These are phyloP conservation scores for Ophiostoma montium DNA, from an alignment of 2,329 filamentous ascomycete genomes.

Conservation along the genomic window DNA sequence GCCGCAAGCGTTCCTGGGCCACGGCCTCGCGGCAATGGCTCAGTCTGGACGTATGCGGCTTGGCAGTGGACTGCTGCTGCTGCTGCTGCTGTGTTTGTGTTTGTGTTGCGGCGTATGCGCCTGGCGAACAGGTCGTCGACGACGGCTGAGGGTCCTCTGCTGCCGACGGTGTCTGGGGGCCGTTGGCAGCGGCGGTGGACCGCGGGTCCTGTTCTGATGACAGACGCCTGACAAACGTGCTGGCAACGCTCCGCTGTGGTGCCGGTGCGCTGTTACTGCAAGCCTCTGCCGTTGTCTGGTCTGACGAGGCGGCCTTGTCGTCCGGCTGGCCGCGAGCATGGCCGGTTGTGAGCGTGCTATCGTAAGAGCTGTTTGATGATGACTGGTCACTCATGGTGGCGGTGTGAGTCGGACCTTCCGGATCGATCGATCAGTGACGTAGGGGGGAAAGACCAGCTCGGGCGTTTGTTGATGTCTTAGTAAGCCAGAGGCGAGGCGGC, in stretches of 20 bases:
- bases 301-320: constrained; percentile 27
- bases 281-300: constrained; percentile 19
- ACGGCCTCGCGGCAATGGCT: not conserved
- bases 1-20: not conserved
- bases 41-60: not conserved
- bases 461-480: too few species aligned
- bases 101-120: not conserved
- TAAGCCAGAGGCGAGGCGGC: not conserved
- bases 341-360: constrained; percentile 25
- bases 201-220: constrained; percentile 12
- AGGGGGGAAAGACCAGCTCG: not conserved
- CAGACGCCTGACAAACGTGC: constrained; percentile 1
- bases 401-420: not conserved
- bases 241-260: constrained; percentile 10
- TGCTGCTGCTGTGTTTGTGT: not conserved
- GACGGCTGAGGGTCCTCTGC: constrained; percentile 2
- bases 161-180: constrained; percentile 1
- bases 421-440: not conserved
- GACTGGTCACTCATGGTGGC: constrained; percentile 32
- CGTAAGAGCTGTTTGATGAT: constrained; percentile 27
- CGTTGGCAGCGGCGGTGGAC: constrained; percentile 8
- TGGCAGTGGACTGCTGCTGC: not conserved
- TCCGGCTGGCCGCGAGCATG: constrained; percentile 28
- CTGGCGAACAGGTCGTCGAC: constrained; percentile 3
- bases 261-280: not conserved